Evolutionary conservation across 345 rosid species (phyloP).

Genomic region (Populus pruinosa): DNA sequence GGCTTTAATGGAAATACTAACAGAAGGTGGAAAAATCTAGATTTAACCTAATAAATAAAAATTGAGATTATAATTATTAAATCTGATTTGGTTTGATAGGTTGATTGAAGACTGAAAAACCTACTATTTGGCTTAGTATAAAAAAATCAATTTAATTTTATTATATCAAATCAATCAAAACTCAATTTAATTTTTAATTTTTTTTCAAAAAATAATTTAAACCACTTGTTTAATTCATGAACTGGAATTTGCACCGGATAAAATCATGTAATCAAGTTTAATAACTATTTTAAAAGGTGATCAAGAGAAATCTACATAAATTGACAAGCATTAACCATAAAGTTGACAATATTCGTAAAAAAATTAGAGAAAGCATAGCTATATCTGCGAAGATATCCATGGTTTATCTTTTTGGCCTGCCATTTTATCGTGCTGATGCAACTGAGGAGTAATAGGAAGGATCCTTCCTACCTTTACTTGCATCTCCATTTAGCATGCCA

Average conservation of each 20-base stretch:
- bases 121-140: too few relatives aligned
- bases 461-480: background rate
- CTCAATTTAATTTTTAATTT: too few relatives aligned
- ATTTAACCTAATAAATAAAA: too few relatives aligned
- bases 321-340: background rate
- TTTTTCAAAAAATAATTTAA: too few relatives aligned
- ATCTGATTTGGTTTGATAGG: too few relatives aligned
- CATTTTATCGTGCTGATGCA: background rate
- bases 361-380: background rate
- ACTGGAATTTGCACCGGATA: fast-evolving
- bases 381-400: background rate
- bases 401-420: background rate
- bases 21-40: background rate
- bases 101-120: too few relatives aligned
- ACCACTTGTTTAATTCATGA: too few relatives aligned
- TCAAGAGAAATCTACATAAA: background rate
- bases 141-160: too few relatives aligned
- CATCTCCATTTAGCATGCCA: background rate
- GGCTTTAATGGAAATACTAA: background rate
- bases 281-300: too few relatives aligned
- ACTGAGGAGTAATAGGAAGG: background rate
- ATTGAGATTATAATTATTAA: too few relatives aligned
- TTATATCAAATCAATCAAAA: fast-evolving
- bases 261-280: too few relatives aligned
- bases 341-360: background rate